Evolutionary conservation across 306 rosid genomes (phyloP), one percentile per base, ranked within the genome.

Genomic region (Quercus bicolor): DNA sequence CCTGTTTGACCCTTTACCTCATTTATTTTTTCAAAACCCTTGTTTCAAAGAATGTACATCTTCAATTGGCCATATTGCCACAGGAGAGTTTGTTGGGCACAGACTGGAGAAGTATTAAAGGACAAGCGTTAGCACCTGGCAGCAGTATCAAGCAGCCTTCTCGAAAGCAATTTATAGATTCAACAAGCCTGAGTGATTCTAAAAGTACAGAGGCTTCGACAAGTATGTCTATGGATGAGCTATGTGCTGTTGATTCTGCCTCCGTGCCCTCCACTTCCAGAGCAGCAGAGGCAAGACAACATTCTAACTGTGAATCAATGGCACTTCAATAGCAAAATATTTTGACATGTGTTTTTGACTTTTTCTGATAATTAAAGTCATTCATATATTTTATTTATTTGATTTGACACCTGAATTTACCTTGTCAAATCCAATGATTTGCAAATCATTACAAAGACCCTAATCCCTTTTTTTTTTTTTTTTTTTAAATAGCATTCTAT

Each of bases 101-200:
- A 5, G 99, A 96, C 74, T 90, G 98, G 98, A 88, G 98, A 79
- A 90, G 79, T 84, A 80, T 89, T 68, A 96, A 96, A 82, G 99
- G 94, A 62, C 99, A 91, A 86, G 87, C 88, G 61, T 81, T 90
- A 74, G 87, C 94, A 56, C 79, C 97, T 74, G 91, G 86, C 31
- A 85, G 86, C 84, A 83, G 87, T 65, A 80, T 75, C 80, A 83
- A 89, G 80, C 98, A 88, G 77, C 85, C 93, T 23, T 80, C 92
- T 59, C 86, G 93, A 69, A 96, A 91, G 85, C 94, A 84, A 72
- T 88, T 91, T 83, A 74, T 87, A 52, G 99, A 96, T 76, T 83
- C 92, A 34, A 52, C 75, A 23, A 90, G 93, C 87, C 85, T 88
- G 6, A 85, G 96, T 23, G 97, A 91, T 83, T 92, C 94, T 0